Base-by-base conservation (phyloP, 257 asterid genomes). In the Solanum sejunctum region DNA sequence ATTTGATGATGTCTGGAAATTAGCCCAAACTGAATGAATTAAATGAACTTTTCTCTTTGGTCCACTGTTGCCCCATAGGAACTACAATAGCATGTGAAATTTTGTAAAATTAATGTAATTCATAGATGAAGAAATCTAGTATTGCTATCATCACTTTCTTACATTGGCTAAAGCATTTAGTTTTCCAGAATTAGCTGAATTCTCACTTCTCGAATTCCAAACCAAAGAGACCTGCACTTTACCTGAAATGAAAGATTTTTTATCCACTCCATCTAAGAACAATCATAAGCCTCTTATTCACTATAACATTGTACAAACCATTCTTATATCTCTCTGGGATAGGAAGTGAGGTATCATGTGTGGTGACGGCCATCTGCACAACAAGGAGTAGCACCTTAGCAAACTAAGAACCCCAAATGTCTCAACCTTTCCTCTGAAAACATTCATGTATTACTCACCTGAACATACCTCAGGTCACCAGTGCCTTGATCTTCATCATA, bases 21-120 rank as follows among this genome's bases (percentile, higher is more conserved):
- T 96, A 60, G 94, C 98, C 99, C 98, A 96, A 73, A 96, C 90
- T 45, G 99, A 96, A 90, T 96, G 99, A 80, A 96, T 89, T 87
- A 94, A 89, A 90, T 93, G 92, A 86, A 88, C 85, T 86, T 92
- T 87, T 83, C 91, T 91, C 88, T 80, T 89, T 70, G 94, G 93
- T 43, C 98, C 98, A 85, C 96, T 97, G 43, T 89, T 91, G 86
- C 86, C 88, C 99, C 99, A 96, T 80, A 96, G 73, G 86, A 87
- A 91, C 98, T 95, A 85, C 84, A 89, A 61, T 81, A 66, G 86
- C 51, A 91, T 87, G 47, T 81, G 41, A 85, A 87, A 73, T 41
- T 60, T 32, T 69, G 41, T 17, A 78, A 83, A 69, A 12, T 83
- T 36, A 18, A 67, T 8, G 67, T 39, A 83, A 43, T 26, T 7